These are phyloP conservation scores for Volvox reticuliferus DNA, from an alignment of 139 green algal species.

Conservation along the genomic window DNA sequence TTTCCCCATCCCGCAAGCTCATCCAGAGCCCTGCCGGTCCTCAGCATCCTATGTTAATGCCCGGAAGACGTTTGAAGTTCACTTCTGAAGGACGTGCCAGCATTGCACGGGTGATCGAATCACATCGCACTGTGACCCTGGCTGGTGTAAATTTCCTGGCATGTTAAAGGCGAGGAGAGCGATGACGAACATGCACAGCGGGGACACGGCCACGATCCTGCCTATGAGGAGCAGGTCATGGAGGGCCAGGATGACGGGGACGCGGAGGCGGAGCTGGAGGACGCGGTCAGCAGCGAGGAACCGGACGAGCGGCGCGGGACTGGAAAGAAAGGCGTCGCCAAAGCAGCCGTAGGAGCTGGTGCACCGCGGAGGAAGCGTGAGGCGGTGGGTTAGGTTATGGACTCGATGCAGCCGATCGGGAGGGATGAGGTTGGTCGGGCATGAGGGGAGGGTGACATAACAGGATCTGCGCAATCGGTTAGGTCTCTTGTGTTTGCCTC, in stretches of 20 bases:
- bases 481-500: too few relatives aligned
- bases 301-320: background rate
- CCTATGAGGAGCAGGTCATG: constrained; percentile 4
- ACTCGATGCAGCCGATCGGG: background rate
- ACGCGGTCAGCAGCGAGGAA: constrained; percentile 11
- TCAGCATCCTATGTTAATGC: too few relatives aligned
- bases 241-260: constrained; percentile 19
- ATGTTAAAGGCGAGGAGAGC: constrained; percentile 18
- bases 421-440: background rate
- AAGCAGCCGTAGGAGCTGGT: background rate
- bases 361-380: constrained; percentile 30
- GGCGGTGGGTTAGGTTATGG: background rate
- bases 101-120: too few relatives aligned
- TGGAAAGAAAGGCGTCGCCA: constrained; percentile 18
- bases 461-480: too few relatives aligned
- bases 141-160: too few relatives aligned
- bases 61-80: too few relatives aligned
- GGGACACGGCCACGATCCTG: background rate
- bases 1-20: too few relatives aligned
- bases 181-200: constrained; percentile 25
- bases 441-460: background rate
- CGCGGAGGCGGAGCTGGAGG: constrained; percentile 34
- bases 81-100: too few relatives aligned
- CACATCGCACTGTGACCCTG: too few relatives aligned
- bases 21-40: too few relatives aligned